Base-by-base conservation (phyloP, 805 yeast species). In the Nakazawaea ambrosiae region DNA sequence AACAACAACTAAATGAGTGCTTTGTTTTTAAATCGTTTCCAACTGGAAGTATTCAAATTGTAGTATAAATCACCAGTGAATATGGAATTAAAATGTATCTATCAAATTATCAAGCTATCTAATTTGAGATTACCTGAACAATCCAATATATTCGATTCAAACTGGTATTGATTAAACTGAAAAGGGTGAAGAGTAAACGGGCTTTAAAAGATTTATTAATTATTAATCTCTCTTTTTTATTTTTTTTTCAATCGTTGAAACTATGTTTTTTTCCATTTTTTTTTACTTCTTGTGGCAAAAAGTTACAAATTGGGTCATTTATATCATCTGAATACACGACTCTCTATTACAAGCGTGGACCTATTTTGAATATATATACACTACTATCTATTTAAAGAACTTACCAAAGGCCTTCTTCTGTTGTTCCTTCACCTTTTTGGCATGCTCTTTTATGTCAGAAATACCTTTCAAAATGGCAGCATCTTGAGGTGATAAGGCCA, bases 361-460 rank as follows among this genome's bases (percentile, higher is more conserved):
- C 10, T 8, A 5, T 28, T 35, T 34, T 12, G 27, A 4, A 8
- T 24, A 4, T 24, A 18, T 14, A 15, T 29, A 20, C 27, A 24
- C 34, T 23, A 36, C 32, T 24, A 5, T 20, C 25, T 24, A 38
- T 12, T 31, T 20, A 26, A 84, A 84, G 65, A 83, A 76, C 55
- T 81, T 83, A 39, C 84, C 65, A 65, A 79, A 70, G 1, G 88
- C 85, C 49, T 78, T 80, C 63, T 77, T 82, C 51, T 82, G 84
- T 54, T 78, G 79, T 36, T 79, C 76, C 46, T 73, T 73, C 36
- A 75, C 62, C 26, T 61, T 53, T 31, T 57, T 58, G 19, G 38
- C 17, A 27, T 39, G 38, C 5, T 31, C 36, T 51, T 75, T 75
- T 18, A 84, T 77, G 28, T 78, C 82, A 12, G 63, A 57, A 31